Percentiles rank a stretch among this genome's conserved stretches.
These are phyloP conservation scores for Elaeis oleifera DNA, from an alignment of 202 grass and related monocot species.

Conservation along the genomic window DNA sequence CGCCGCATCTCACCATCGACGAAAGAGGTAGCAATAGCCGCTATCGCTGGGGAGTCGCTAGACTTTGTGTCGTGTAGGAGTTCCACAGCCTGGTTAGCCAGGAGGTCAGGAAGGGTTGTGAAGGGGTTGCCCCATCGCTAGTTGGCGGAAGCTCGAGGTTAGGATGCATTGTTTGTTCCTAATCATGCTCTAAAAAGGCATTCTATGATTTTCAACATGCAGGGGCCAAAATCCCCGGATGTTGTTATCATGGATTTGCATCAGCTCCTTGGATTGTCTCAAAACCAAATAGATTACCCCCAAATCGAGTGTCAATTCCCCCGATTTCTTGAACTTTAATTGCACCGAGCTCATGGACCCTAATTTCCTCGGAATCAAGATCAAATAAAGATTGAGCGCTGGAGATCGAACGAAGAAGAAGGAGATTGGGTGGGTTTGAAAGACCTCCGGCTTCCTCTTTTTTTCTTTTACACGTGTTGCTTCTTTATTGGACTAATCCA, in stretches of 20 bases:
- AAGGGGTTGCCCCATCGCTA: conserved; percentile 25
- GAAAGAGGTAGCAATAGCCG: not conserved
- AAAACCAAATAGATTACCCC: not conserved
- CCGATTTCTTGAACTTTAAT: not conserved
- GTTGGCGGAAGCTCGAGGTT: not conserved
- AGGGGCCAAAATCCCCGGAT: conserved; percentile 5
- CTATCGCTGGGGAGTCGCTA: not conserved
- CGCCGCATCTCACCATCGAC: not conserved
- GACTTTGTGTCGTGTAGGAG: conserved; percentile 32
- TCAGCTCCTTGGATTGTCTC: conserved; percentile 1
- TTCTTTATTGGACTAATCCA: no score
- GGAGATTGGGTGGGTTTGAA: no score
- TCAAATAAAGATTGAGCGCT: no score
- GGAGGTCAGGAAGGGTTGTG: conserved; percentile 73
- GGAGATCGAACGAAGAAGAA: no score
- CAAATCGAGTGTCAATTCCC: not conserved
- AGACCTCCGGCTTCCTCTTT: no score
- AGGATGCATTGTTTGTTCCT: not conserved
- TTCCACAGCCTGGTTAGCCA: conserved; percentile 64
- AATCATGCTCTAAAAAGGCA: conserved; percentile 28
- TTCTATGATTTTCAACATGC: conserved; percentile 31
- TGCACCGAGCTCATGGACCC: no score
- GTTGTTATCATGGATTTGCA: not conserved
- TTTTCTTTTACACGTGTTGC: no score
- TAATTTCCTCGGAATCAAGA: no score